A percentile compares a stretch with the other conserved stretches of the same genome.
Conservation (phyloP, 73 alveolate species). For the Blepharisma stoltei region DNA sequence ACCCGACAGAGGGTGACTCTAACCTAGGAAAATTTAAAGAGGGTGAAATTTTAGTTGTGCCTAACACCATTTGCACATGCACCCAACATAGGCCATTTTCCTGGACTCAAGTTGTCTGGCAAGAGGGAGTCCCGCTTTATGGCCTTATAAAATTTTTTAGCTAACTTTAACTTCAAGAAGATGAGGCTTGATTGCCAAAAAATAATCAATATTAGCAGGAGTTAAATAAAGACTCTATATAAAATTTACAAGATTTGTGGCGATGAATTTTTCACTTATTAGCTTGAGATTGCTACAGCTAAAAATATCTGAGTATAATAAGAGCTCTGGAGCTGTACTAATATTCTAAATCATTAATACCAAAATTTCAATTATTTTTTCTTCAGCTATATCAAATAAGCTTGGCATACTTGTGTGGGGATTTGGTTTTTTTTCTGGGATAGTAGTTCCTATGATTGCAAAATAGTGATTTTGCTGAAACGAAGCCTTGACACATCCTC, state of each 20-base stretch:
- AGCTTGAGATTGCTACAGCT: neutral
- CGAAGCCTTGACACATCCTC: neutral
- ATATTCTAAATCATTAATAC: neutral
- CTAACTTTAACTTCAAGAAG: conserved; percentile 9
- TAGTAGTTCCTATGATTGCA: neutral
- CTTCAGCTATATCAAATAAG: conserved; percentile 21
- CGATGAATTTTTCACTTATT: neutral
- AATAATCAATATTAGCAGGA: conserved; percentile 14
- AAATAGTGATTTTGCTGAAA: neutral
- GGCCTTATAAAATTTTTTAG: too few species aligned
- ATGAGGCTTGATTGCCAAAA: neutral
- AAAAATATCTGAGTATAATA: neutral
- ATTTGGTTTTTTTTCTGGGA: neutral
- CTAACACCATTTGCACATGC: too few species aligned
- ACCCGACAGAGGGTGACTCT: too few species aligned
- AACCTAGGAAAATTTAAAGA: too few species aligned
- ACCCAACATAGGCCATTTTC: too few species aligned
- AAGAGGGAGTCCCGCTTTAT: too few species aligned
- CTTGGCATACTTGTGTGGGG: neutral
- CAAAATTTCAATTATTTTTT: neutral
- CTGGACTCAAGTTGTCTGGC: too few species aligned
- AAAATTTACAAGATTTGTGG: neutral
- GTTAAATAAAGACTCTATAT: conserved; percentile 3
- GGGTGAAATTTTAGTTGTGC: too few species aligned
- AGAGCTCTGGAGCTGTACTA: neutral